Percentiles rank a stretch among this genome's conserved stretches.
Conservation (phyloP, 73 alveolate species). For the Tetrahymena borealis region DNA sequence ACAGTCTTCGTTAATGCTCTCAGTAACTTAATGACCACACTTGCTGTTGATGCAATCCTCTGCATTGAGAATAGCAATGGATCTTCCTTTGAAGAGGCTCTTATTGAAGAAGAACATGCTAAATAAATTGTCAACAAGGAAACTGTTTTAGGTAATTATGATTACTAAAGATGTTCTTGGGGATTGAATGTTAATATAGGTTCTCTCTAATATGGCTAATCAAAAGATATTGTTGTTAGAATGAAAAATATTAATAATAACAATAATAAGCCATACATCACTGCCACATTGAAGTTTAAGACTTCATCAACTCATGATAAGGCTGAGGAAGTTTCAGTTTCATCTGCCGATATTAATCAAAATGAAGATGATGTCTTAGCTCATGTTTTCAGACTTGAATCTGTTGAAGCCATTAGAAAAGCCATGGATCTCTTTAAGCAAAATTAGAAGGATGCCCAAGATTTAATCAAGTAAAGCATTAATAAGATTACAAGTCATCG, state of each 20-base stretch:
- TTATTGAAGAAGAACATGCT: conserved; percentile 2
- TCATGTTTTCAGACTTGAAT: not conserved
- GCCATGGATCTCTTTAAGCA: not conserved
- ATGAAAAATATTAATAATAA: not conserved
- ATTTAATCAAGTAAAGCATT: not conserved
- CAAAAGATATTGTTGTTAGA: not conserved
- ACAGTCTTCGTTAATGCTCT: conserved; percentile 11
- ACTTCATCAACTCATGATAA: not conserved
- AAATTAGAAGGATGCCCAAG: not conserved
- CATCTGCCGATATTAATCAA: not conserved
- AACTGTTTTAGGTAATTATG: not conserved
- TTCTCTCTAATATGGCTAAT: not conserved
- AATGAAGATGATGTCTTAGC: not conserved
- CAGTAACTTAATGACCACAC: not conserved
- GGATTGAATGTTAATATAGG: not conserved
- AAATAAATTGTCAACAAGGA: not conserved
- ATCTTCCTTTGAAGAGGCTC: not conserved
- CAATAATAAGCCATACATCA: not conserved
- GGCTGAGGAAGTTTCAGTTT: not conserved
- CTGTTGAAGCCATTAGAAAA: not conserved
- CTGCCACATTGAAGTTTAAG: not conserved
- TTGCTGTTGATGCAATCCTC: not conserved
- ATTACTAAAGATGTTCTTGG: not conserved
- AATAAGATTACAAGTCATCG: not conserved
- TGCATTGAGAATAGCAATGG: not conserved